Evolutionary conservation across 1,284 basidiomycete species (phyloP).

Genomic region (Puccinia novopanici): DNA sequence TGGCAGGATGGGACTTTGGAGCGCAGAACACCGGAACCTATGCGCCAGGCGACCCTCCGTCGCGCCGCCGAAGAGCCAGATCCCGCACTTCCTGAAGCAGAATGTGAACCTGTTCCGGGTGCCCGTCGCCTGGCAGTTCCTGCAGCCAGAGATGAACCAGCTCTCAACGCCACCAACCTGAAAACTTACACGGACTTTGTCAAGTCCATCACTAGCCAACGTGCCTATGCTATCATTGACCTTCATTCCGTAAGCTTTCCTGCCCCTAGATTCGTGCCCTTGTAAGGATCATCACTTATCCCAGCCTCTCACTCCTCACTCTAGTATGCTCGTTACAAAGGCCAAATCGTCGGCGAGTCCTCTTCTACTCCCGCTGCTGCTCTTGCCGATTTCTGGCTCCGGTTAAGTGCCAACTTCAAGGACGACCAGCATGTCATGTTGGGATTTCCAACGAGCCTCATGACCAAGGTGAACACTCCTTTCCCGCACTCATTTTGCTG

Average conservation of each 20-base stretch:
- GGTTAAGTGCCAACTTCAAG: neutral
- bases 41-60: neutral
- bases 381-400: constrained; percentile 18
- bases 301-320: too few relatives aligned
- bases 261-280: too few relatives aligned
- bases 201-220: neutral
- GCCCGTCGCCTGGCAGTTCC: constrained; percentile 27
- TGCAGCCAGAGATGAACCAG: constrained; percentile 17
- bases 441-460: constrained; percentile 37
- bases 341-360: constrained; percentile 15
- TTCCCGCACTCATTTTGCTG: neutral
- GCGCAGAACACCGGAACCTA: neutral
- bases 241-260: constrained; percentile 29
- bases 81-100: constrained; percentile 25
- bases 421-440: neutral
- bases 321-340: constrained; percentile 8
- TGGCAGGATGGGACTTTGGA: constrained; percentile 37
- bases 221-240: constrained; percentile 32
- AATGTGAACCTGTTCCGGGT: constrained; percentile 28
- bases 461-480: neutral
- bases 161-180: neutral
- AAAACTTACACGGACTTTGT: neutral
- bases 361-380: neutral
- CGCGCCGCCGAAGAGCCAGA: constrained; percentile 14
- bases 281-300: too few relatives aligned